Evolutionary conservation across 2,329 filamentous ascomycete genomes (phyloP).

Genomic region (Neonectria ditissima): DNA sequence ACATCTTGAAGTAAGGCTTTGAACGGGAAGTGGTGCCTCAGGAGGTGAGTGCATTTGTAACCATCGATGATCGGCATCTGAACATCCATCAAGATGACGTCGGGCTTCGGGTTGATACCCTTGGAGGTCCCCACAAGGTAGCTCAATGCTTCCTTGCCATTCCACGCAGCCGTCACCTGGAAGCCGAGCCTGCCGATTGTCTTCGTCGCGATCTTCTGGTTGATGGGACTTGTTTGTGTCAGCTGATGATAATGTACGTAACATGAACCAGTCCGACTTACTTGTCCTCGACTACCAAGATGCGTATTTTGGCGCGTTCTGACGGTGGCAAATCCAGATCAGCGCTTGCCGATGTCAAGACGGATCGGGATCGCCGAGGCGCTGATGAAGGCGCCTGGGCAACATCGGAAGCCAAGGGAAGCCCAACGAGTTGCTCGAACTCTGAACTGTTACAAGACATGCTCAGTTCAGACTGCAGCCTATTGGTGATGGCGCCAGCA

Average conservation of each 20-base stretch:
- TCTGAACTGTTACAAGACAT: conserved; percentile 77
- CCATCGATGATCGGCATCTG: conserved; percentile 84
- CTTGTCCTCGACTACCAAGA: conserved; percentile 88
- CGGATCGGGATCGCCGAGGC: conserved; percentile 49
- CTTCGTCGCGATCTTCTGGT: conserved; percentile 81
- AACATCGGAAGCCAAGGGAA: conserved; percentile 51
- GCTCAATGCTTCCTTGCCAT: conserved; percentile 82
- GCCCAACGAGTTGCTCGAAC: conserved; percentile 61
- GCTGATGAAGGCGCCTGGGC: conserved; percentile 34
- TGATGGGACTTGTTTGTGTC: conserved; percentile 65
- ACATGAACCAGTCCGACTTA: conserved; percentile 53
- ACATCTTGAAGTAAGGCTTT: conserved; percentile 69
- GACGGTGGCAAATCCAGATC: conserved; percentile 63
- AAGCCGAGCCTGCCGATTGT: conserved; percentile 81
- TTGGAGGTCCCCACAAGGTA: conserved; percentile 71
- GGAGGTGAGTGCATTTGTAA: conserved; percentile 79
- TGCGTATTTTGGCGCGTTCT: conserved; percentile 72
- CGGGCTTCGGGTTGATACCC: conserved; percentile 67
- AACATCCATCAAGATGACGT: conserved; percentile 84
- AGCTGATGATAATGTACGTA: conserved; percentile 23
- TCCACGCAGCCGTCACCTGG: conserved; percentile 77
- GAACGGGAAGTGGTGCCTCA: conserved; percentile 76
- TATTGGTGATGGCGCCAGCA: conserved; percentile 73
- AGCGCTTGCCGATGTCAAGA: conserved; percentile 49
- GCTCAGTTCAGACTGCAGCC: conserved; percentile 72